Percentiles rank a stretch among this genome's conserved stretches.
phyloP scores from a whole-genome alignment of 176 grass and related monocot genomes.

The Oryza meridionalis region DNA sequence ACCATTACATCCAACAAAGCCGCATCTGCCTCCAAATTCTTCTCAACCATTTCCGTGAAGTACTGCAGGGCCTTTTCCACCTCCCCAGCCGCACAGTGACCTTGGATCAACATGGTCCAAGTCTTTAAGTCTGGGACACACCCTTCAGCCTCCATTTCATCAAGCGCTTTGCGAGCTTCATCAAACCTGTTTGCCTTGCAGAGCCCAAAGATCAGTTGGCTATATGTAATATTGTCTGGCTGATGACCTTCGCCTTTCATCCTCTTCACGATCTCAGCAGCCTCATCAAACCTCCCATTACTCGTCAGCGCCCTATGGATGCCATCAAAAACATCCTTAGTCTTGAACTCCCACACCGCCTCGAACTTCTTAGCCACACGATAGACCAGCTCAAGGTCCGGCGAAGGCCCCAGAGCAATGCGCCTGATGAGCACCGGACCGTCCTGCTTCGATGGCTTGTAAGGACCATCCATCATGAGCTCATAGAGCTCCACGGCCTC shows the following conservation, averaged over 20 bases:
- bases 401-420: conserved; percentile 50
- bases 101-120: conserved; percentile 92
- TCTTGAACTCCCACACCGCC: conserved; percentile 49
- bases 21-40: conserved; percentile 55
- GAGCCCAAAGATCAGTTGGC: conserved; percentile 81
- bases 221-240: conserved; percentile 89
- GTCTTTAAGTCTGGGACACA: conserved; percentile 84
- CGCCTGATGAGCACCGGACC: conserved; percentile 67
- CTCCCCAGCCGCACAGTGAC: conserved; percentile 64
- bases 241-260: conserved; percentile 67
- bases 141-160: conserved; percentile 62
- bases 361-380: conserved; percentile 76
- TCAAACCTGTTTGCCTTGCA: conserved; percentile 70
- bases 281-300: conserved; percentile 66
- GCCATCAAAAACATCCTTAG: conserved; percentile 78
- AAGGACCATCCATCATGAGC: conserved; percentile 92
- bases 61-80: conserved; percentile 63
- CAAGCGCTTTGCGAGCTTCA: conserved; percentile 66
- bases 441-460: conserved; percentile 69
- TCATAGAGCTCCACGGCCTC: conserved; percentile 82
- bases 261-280: conserved; percentile 52
- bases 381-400: conserved; percentile 67
- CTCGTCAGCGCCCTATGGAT: conserved; percentile 80
- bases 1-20: conserved; percentile 74
- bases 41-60: conserved; percentile 76